Percentiles rank a stretch among this genome's conserved stretches.
phyloP scores from a whole-genome alignment of 176 grass and related monocot species.

The Pontederia crassipes region DNA sequence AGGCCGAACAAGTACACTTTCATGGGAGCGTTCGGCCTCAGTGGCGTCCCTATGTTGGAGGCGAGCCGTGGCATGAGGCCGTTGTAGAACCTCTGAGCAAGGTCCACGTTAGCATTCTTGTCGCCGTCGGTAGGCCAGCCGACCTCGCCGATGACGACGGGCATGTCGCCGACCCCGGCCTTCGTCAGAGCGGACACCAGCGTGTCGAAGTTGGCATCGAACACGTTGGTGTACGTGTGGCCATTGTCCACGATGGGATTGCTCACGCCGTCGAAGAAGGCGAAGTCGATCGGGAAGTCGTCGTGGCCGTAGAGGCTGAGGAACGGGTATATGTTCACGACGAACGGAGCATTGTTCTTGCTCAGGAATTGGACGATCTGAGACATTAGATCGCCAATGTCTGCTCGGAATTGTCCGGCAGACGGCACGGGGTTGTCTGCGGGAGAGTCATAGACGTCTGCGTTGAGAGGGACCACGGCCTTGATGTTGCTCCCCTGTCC shows the following conservation, averaged over 20 bases:
- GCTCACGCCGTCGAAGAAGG: conserved; percentile 50
- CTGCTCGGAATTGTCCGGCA: conserved; percentile 43
- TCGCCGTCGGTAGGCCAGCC: conserved; percentile 74
- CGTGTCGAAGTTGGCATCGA: conserved; percentile 56
- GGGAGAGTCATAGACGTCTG: conserved; percentile 71
- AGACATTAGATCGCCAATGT: conserved; percentile 29
- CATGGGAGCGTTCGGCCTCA: conserved; percentile 24
- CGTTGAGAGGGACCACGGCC: conserved; percentile 62
- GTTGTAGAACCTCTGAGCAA: conserved; percentile 49
- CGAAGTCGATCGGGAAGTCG: conserved; percentile 58
- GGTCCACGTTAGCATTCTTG: conserved; percentile 30
- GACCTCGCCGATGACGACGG: conserved; percentile 57
- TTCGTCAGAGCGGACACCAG: conserved; percentile 30
- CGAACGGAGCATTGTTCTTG: conserved; percentile 41
- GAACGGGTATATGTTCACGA: conserved; percentile 71
- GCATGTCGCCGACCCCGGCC: conserved; percentile 30
- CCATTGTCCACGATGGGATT: conserved; percentile 42
- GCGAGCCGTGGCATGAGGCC: conserved; percentile 42
- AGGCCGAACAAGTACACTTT: conserved; percentile 53
- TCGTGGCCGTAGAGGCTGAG: conserved; percentile 51
- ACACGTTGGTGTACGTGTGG: conserved; percentile 38
- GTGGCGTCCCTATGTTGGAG: conserved; percentile 41
- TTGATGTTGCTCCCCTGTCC: conserved; percentile 30
- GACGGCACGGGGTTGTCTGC: conserved; percentile 43
- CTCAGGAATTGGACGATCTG: conserved; percentile 41